These are phyloP conservation scores for Limonomyces culmigenus DNA, from an alignment of 1,284 basidiomycete genomes.

Conservation along the genomic window DNA sequence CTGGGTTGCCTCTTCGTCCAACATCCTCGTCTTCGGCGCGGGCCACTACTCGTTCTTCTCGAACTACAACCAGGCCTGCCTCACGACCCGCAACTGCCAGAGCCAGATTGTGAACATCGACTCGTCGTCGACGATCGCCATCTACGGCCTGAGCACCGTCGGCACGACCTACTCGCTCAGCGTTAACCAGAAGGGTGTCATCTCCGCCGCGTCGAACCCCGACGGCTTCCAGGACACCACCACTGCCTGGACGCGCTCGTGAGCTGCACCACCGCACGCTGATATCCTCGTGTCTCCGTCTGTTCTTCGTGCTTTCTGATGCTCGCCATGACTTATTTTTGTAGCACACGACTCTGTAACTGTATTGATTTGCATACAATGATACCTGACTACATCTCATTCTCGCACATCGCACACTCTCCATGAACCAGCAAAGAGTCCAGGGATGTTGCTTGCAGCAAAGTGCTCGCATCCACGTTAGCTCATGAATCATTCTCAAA, in stretches of 20 bases:
- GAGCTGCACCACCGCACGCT: too few relatives aligned
- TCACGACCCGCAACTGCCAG: constrained; percentile 34
- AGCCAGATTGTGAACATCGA: constrained; percentile 43
- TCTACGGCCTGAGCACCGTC: constrained; percentile 50
- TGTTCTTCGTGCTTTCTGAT: too few relatives aligned
- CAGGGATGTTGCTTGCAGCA: too few relatives aligned
- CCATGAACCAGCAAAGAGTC: too few relatives aligned
- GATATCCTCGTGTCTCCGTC: too few relatives aligned
- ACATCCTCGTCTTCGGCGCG: constrained; percentile 53
- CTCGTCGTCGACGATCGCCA: constrained; percentile 27
- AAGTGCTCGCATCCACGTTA: too few relatives aligned
- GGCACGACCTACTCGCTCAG: constrained; percentile 41
- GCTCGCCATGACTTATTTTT: too few relatives aligned
- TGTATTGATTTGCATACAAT: too few relatives aligned
- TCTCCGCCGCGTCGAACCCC: constrained; percentile 22
- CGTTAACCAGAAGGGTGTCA: constrained; percentile 29
- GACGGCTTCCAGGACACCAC: constrained; percentile 49
- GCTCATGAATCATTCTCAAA: too few relatives aligned
- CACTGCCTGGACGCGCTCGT: constrained; percentile 31
- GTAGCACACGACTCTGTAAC: too few relatives aligned
- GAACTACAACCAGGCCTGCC: constrained; percentile 36
- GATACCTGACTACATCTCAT: too few relatives aligned
- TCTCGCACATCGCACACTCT: too few relatives aligned
- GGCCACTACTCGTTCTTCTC: constrained; percentile 33
- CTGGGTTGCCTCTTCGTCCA: constrained; percentile 29